phyloP scores from a whole-genome alignment of 345 rosid genomes.

The Aurinia saxatilis region DNA sequence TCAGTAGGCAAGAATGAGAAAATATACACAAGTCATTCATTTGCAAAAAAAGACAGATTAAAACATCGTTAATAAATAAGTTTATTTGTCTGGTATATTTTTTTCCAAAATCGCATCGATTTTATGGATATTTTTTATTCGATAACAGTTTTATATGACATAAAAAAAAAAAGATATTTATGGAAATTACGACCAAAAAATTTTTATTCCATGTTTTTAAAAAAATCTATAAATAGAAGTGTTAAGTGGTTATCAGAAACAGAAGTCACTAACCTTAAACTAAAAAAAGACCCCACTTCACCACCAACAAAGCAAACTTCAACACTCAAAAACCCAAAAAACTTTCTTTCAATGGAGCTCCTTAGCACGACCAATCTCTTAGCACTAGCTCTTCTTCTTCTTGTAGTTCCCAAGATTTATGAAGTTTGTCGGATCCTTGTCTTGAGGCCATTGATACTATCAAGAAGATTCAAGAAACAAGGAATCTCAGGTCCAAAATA shows the following conservation, averaged over 20 bases:
- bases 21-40: too few species aligned
- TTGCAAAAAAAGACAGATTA: too few species aligned
- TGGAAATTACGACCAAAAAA: too few species aligned
- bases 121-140: too few species aligned
- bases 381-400: not conserved
- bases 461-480: slow-evolving; percentile 25
- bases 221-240: not conserved
- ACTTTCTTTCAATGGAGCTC: slow-evolving; percentile 17
- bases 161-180: too few species aligned
- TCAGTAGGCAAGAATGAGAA: too few species aligned
- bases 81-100: too few species aligned
- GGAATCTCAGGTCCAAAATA: slow-evolving; percentile 26
- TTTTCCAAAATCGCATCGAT: too few species aligned
- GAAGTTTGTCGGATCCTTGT: slow-evolving; percentile 18
- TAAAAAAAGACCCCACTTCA: not conserved
- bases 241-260: not conserved
- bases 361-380: slow-evolving; percentile 4
- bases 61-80: too few species aligned
- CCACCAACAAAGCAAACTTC: slow-evolving; percentile 1
- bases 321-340: not conserved
- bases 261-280: not conserved
- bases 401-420: slow-evolving; percentile 11
- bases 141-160: too few species aligned
- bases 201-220: not conserved
- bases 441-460: slow-evolving; percentile 9